Percentiles rank a stretch among this genome's conserved stretches.
Evolutionary conservation across 2,329 filamentous ascomycete species (phyloP).

Genomic region (Epichloe bromicola): DNA sequence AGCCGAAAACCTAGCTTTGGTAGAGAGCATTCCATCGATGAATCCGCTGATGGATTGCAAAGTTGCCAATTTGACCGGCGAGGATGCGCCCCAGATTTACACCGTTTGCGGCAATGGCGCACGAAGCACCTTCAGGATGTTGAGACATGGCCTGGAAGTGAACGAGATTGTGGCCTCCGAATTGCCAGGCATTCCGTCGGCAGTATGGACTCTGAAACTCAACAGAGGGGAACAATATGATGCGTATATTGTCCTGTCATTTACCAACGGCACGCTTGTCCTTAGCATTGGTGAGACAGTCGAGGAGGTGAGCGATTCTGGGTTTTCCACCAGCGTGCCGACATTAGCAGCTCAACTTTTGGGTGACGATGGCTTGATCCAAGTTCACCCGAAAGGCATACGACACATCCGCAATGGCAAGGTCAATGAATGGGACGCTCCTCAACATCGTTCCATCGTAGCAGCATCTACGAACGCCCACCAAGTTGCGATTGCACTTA

Average conservation of each 20-base stretch:
- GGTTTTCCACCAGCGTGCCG: constrained; percentile 76
- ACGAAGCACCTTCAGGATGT: constrained; percentile 76
- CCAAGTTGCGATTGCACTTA: constrained; percentile 87
- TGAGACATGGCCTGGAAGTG: constrained; percentile 87
- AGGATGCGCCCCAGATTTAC: constrained; percentile 95
- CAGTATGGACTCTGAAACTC: constrained; percentile 92
- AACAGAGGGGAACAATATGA: constrained; percentile 73
- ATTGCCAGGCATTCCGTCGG: constrained; percentile 73
- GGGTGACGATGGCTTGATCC: constrained; percentile 82
- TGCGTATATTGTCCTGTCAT: constrained; percentile 90
- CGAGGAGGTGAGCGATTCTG: constrained; percentile 86
- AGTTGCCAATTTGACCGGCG: constrained; percentile 77
- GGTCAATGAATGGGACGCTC: constrained; percentile 86
- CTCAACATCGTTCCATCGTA: constrained; percentile 88
- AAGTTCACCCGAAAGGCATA: constrained; percentile 94
- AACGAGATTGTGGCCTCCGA: constrained; percentile 94
- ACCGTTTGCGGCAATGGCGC: constrained; percentile 80
- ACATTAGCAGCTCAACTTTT: constrained; percentile 90
- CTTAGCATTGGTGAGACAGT: constrained; percentile 94
- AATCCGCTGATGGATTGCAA: constrained; percentile 88
- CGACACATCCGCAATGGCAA: constrained; percentile 69
- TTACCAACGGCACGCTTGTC: constrained; percentile 79
- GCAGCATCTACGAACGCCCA: constrained; percentile 86
- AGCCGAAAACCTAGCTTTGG: constrained; percentile 69
- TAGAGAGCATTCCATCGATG: constrained; percentile 76